Conservation (phyloP, 1,139 yeast species). For the Kodamaea anthophila region DNA sequence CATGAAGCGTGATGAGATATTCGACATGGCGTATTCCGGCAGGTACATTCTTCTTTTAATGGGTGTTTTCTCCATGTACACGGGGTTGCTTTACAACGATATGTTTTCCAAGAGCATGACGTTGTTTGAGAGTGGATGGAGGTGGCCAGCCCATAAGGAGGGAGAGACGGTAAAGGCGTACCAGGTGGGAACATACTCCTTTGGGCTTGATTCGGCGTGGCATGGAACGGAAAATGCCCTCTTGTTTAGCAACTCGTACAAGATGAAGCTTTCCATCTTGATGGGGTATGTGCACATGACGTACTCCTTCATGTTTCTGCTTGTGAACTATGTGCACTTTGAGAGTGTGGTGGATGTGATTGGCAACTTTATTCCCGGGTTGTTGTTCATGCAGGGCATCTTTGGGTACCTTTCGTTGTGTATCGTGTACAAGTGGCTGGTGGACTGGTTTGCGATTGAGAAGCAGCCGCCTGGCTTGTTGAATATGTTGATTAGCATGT, state of each 20-base stretch:
- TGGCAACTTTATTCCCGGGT: slow-evolving; percentile 76
- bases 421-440: slow-evolving; percentile 74
- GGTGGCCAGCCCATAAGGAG: slow-evolving; percentile 52
- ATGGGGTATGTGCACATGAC: slow-evolving; percentile 80
- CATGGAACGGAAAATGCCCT: slow-evolving; percentile 76
- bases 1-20: slow-evolving; percentile 70
- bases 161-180: slow-evolving; percentile 56
- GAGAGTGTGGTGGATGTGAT: slow-evolving; percentile 58
- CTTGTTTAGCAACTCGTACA: slow-evolving; percentile 70
- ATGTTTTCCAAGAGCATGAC: slow-evolving; percentile 74
- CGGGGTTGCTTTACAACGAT: slow-evolving; percentile 74
- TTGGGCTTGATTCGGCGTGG: slow-evolving; percentile 77
- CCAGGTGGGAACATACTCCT: slow-evolving; percentile 51
- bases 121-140: slow-evolving; percentile 67
- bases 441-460: slow-evolving; percentile 64
- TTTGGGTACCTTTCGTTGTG: slow-evolving; percentile 71
- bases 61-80: slow-evolving; percentile 76
- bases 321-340: slow-evolving; percentile 56
- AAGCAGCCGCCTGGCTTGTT: slow-evolving; percentile 75
- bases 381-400: slow-evolving; percentile 76
- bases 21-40: slow-evolving; percentile 76
- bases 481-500: slow-evolving; percentile 79
- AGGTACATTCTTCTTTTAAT: slow-evolving; percentile 66
- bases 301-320: slow-evolving; percentile 63
- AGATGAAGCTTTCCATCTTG: slow-evolving; percentile 73